Conservation (phyloP, 1,284 basidiomycete genomes). For the Golubevia sp. region DNA sequence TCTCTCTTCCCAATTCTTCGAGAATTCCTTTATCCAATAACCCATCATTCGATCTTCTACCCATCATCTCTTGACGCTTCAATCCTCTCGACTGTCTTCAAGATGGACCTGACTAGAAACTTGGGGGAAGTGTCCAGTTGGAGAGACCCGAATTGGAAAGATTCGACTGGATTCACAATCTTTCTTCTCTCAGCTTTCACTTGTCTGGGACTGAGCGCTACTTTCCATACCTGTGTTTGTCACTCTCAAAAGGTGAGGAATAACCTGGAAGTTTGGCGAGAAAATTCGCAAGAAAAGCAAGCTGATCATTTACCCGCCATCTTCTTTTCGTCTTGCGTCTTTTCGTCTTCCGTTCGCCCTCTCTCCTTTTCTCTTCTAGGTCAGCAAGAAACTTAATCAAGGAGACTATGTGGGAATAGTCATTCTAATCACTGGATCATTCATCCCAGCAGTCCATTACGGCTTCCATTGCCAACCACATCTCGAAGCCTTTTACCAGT, state of each 20-base stretch:
- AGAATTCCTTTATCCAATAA: constrained; percentile 23
- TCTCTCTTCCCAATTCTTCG: constrained; percentile 18
- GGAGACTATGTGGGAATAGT: constrained; percentile 41
- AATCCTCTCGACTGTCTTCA: neutral
- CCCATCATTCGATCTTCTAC: constrained; percentile 40
- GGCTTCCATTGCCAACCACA: constrained; percentile 52
- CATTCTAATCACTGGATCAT: constrained; percentile 54
- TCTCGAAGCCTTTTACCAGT: constrained; percentile 32
- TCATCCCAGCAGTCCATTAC: constrained; percentile 41
- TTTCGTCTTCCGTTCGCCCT: neutral
- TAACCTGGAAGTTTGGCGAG: too few species aligned
- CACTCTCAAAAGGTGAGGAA: constrained; percentile 28
- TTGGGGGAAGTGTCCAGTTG: too few species aligned
- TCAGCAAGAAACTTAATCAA: constrained; percentile 50
- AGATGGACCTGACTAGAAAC: neutral
- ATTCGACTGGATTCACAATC: constrained; percentile 30
- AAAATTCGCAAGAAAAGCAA: too few species aligned
- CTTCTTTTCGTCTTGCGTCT: too few species aligned
- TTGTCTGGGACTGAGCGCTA: constrained; percentile 50
- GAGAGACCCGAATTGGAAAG: constrained; percentile 22
- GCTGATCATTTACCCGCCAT: too few species aligned
- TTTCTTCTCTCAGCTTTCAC: constrained; percentile 41
- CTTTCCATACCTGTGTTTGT: constrained; percentile 49
- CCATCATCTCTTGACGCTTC: constrained; percentile 15
- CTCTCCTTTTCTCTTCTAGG: neutral